Evolutionary conservation across 1,284 basidiomycete species (phyloP).

Genomic region (Cryptococcus amylolentus): DNA sequence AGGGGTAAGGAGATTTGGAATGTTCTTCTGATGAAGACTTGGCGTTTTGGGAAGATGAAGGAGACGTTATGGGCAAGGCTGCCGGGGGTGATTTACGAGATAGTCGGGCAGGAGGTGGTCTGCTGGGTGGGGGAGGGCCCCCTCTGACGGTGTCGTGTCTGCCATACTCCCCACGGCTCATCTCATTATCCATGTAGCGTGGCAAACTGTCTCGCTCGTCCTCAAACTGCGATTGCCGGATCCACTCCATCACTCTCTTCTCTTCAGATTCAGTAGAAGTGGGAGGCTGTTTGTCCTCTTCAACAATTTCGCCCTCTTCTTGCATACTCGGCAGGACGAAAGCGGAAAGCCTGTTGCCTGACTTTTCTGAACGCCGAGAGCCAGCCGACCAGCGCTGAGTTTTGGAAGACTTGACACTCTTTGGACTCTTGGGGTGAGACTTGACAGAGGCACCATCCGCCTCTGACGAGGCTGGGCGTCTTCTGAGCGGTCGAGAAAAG

Average conservation of each 20-base stretch:
- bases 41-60: too few relatives aligned
- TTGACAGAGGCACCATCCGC: background rate
- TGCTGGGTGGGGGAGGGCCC: background rate
- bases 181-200: background rate
- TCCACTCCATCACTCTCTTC: conserved; percentile 18
- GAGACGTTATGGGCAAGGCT: background rate
- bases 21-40: too few relatives aligned
- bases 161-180: background rate
- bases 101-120: background rate
- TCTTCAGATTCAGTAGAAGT: conserved; percentile 4
- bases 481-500: conserved; percentile 4
- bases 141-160: background rate
- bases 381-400: background rate
- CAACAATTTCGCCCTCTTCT: background rate
- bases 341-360: background rate
- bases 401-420: background rate
- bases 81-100: background rate
- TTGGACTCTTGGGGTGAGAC: background rate
- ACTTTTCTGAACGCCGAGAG: background rate
- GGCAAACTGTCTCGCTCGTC: background rate
- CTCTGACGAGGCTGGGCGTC: background rate
- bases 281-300: background rate
- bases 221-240: conserved; percentile 4
- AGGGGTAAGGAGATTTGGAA: too few relatives aligned
- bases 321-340: background rate